Percentiles rank a stretch among this genome's conserved stretches.
These are phyloP conservation scores for Perkinsela sp. DNA, from an alignment of 208 protist species.

Conservation along the genomic window DNA sequence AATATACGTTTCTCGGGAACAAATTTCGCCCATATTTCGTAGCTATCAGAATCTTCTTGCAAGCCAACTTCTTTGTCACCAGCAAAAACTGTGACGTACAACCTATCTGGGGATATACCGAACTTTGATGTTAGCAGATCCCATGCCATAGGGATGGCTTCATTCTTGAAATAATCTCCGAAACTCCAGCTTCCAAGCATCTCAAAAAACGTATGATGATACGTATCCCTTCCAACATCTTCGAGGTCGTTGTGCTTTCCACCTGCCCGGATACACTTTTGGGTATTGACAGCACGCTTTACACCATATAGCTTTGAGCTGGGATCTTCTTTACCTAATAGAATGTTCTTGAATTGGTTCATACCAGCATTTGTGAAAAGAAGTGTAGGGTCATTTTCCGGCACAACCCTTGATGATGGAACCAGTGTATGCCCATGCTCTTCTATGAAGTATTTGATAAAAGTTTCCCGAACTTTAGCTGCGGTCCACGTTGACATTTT, in stretches of 20 bases:
- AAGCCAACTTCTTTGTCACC: slow-evolving; percentile 62
- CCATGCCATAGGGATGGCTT: slow-evolving; percentile 85
- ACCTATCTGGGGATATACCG: slow-evolving; percentile 47
- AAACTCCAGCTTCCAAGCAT: slow-evolving; percentile 98
- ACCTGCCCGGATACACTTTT: slow-evolving; percentile 96
- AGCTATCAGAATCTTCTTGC: slow-evolving; percentile 65
- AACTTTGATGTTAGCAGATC: slow-evolving; percentile 87
- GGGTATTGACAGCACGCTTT: slow-evolving; percentile 78
- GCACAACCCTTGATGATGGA: slow-evolving; percentile 68
- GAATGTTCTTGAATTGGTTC: slow-evolving; percentile 91
- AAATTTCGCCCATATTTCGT: slow-evolving; percentile 65
- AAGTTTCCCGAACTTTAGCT: slow-evolving; percentile 58
- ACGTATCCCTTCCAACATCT: slow-evolving; percentile 93
- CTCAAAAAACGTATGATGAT: slow-evolving; percentile 99
- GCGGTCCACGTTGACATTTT: slow-evolving; percentile 37
- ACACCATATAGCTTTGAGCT: slow-evolving; percentile 65
- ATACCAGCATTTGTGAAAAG: slow-evolving; percentile 93
- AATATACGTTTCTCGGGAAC: slow-evolving; percentile 66
- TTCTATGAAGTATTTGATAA: slow-evolving; percentile 75
- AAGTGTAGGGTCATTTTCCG: slow-evolving; percentile 86
- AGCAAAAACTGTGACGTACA: slow-evolving; percentile 97
- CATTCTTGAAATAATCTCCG: slow-evolving; percentile 95
- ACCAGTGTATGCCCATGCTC: slow-evolving; percentile 64
- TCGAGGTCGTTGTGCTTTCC: slow-evolving; percentile 98
- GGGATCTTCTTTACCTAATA: slow-evolving; percentile 79